phyloP scores from a whole-genome alignment of 1,284 basidiomycete species.

The Amylostereum chailletii region DNA sequence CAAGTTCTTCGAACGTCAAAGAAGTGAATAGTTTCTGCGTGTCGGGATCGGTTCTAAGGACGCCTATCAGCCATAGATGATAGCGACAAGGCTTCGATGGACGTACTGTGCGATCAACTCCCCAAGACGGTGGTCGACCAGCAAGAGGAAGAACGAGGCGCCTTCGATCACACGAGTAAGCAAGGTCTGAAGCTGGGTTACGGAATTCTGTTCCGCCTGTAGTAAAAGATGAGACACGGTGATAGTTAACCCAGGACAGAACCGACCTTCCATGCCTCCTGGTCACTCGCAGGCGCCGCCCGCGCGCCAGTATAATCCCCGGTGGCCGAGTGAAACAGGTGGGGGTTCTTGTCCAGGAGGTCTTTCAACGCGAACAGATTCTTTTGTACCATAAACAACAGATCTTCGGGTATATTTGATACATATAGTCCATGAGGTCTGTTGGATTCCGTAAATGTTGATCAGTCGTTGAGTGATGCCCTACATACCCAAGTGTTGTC shows the following conservation, averaged over 20 bases:
- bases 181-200: slow-evolving; percentile 64
- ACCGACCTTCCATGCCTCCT: slow-evolving; percentile 77
- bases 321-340: slow-evolving; percentile 70
- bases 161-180: slow-evolving; percentile 84
- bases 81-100: background rate
- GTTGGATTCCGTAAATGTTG: too few species aligned
- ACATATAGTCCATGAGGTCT: slow-evolving; percentile 40
- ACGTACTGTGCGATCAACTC: slow-evolving; percentile 76
- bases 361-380: slow-evolving; percentile 73
- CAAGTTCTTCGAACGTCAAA: slow-evolving; percentile 79
- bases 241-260: background rate
- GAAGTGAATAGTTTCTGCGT: slow-evolving; percentile 59
- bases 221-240: background rate
- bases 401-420: slow-evolving; percentile 53
- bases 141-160: slow-evolving; percentile 85
- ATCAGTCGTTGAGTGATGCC: background rate
- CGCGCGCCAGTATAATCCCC: slow-evolving; percentile 51
- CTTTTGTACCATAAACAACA: slow-evolving; percentile 64
- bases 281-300: slow-evolving; percentile 48
- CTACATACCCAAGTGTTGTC: slow-evolving; percentile 46
- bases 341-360: slow-evolving; percentile 71
- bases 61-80: background rate
- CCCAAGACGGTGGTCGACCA: slow-evolving; percentile 87
- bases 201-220: slow-evolving; percentile 76
- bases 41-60: slow-evolving; percentile 54